Evolutionary conservation across 202 grass and related monocot genomes (phyloP), one percentile per base, ranked within the genome.

Genomic region (Alloteropsis angusta): DNA sequence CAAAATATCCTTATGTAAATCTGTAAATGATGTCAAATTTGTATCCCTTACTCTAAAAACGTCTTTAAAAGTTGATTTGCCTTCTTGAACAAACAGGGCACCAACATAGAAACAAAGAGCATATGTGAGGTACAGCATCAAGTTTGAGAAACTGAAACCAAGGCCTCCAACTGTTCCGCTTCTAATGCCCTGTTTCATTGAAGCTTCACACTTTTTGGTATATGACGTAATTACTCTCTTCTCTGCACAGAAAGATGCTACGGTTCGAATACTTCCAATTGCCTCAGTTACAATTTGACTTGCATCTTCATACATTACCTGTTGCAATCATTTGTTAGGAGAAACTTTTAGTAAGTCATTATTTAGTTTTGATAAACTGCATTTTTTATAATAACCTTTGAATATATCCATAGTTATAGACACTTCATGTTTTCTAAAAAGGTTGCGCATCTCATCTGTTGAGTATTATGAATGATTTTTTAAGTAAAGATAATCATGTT

Each of bases 241-340:
- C 43, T 98, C 95, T 28, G 89, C 95, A 87, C 85, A 90, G 36
- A 98, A 98, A 25, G 92, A 98, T 66, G 89, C 92, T 78, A 98
- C 81, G 14, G 95, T 95, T 21, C 86, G 61, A 30, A 98, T 98
- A 47, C 79, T 89, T 36, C 89, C 69, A 38, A 95, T 85, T 28
- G 92, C 95, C 83, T 95, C 95, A 34, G 81, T 87, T 78, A 89
- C 91, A 39, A 95, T 52, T 76, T 98, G 95, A 85, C 85, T 91
- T 82, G 95, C 95, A 76, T 95, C 85, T 87, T 95, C 95, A 71
- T 90, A 93, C 89, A 98, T 90, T 49, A 71, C 83, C 91, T 98
- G 68, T 56, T 83, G 13, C 22, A 83, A 28, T 52, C 43, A 83
- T 18, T 60, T 32, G 7, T 74, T 58, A 39, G 39, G 18, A 65